These are phyloP conservation scores for Sistotremastrum suecicum DNA, from an alignment of 768 basidiomycete species.

Conservation along the genomic window DNA sequence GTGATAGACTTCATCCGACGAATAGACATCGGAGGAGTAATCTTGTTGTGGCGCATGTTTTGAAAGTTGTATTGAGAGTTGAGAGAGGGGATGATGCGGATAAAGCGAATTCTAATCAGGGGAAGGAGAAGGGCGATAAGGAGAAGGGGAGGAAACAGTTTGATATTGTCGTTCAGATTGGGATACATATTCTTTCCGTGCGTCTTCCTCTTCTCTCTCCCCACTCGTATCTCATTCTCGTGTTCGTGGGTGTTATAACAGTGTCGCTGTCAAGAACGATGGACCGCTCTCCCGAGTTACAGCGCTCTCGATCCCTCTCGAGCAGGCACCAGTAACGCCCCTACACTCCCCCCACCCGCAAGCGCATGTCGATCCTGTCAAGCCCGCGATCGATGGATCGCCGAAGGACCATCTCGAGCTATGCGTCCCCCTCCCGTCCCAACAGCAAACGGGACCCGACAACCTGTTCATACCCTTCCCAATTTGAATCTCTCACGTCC, in stretches of 20 bases:
- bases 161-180: conserved; percentile 77
- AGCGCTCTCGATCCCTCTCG: conserved; percentile 24
- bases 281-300: conserved; percentile 69
- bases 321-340: conserved; percentile 29
- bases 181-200: conserved; percentile 79
- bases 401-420: not conserved
- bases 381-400: not conserved
- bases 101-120: too few relatives aligned
- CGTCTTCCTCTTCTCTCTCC: conserved; percentile 16
- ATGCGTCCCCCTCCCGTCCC: not conserved
- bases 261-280: conserved; percentile 75
- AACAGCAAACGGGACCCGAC: not conserved
- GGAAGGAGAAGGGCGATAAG: conserved; percentile 25
- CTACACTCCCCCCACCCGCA: conserved; percentile 18
- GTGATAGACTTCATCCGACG: conserved; percentile 52
- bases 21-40: conserved; percentile 68
- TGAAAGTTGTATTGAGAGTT: conserved; percentile 75
- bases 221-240: not conserved
- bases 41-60: conserved; percentile 55
- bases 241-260: conserved; percentile 13
- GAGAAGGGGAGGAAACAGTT: conserved; percentile 67
- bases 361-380: not conserved
- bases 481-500: not conserved
- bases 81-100: conserved; percentile 57
- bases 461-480: not conserved